Conservation (phyloP, 1,284 basidiomycete species). For the Ustilago xerochloae region DNA sequence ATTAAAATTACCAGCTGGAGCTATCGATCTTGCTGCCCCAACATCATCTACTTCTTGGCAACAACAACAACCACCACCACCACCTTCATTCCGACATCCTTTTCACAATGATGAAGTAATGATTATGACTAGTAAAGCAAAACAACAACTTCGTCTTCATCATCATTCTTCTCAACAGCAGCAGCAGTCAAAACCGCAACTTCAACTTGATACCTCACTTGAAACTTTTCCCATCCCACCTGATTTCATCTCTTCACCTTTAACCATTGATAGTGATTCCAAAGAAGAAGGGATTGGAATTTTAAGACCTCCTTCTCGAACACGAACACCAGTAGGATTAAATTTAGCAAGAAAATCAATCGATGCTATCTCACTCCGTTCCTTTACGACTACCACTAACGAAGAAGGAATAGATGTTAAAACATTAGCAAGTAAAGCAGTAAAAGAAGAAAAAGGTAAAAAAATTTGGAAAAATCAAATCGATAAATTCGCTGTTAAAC, state of each 20-base stretch:
- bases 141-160: constrained; percentile 11
- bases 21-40: constrained; percentile 21
- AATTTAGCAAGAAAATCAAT: constrained; percentile 29
- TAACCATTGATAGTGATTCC: background rate
- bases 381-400: constrained; percentile 6
- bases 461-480: constrained; percentile 41
- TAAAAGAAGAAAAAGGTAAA: constrained; percentile 26
- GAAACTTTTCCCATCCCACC: constrained; percentile 11
- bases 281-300: background rate
- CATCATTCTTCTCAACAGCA: too few species aligned
- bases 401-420: constrained; percentile 28
- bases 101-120: constrained; percentile 13
- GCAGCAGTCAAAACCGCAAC: too few species aligned
- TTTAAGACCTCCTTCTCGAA: constrained; percentile 11
- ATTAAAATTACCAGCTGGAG: constrained; percentile 12
- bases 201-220: constrained; percentile 17
- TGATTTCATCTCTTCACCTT: constrained; percentile 7
- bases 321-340: background rate
- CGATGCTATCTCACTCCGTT: constrained; percentile 26
- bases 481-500: constrained; percentile 27
- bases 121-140: constrained; percentile 11
- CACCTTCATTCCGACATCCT: constrained; percentile 26
- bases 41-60: too few species aligned
- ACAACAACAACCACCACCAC: too few species aligned
- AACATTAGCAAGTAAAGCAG: constrained; percentile 23